Percentiles rank a stretch among this genome's conserved stretches.
These are phyloP conservation scores for Boletellus deceptivus DNA, from an alignment of 1,284 basidiomycete species.

Conservation along the genomic window DNA sequence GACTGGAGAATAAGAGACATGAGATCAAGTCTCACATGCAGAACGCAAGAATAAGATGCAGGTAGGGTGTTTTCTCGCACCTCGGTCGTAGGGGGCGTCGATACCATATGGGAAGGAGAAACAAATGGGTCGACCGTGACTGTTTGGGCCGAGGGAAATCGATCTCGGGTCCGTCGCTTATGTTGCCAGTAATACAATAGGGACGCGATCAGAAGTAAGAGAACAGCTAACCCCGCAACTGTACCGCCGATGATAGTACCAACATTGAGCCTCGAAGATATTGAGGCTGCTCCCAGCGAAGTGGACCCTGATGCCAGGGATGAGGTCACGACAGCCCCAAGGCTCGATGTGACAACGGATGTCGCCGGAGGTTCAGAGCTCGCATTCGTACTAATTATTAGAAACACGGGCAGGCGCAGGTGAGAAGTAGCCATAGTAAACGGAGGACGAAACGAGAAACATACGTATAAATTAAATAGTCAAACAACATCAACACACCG, in stretches of 20 bases:
- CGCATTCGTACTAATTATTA: slow-evolving; percentile 4
- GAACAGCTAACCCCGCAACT: neutral
- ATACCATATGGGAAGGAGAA: neutral
- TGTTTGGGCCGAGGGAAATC: neutral
- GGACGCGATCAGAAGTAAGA: neutral
- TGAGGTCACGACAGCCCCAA: neutral
- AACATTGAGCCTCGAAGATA: neutral
- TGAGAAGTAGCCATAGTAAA: neutral
- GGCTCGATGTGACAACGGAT: neutral
- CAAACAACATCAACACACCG: neutral
- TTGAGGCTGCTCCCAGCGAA: neutral
- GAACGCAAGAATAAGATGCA: no score
- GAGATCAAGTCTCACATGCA: neutral
- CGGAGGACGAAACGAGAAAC: neutral
- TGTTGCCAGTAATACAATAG: slow-evolving; percentile 3
- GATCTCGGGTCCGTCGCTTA: neutral
- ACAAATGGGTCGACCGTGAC: neutral
- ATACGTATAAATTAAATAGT: slow-evolving; percentile 7
- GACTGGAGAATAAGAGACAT: neutral
- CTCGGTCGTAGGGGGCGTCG: neutral
- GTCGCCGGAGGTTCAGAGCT: neutral
- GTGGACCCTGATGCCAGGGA: neutral
- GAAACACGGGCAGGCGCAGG: no score
- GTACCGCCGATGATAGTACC: slow-evolving; percentile 10
- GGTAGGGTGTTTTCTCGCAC: no score